Evolutionary conservation across 2,329 filamentous ascomycete genomes (phyloP).

Genomic region (Didymellaceae sp.): DNA sequence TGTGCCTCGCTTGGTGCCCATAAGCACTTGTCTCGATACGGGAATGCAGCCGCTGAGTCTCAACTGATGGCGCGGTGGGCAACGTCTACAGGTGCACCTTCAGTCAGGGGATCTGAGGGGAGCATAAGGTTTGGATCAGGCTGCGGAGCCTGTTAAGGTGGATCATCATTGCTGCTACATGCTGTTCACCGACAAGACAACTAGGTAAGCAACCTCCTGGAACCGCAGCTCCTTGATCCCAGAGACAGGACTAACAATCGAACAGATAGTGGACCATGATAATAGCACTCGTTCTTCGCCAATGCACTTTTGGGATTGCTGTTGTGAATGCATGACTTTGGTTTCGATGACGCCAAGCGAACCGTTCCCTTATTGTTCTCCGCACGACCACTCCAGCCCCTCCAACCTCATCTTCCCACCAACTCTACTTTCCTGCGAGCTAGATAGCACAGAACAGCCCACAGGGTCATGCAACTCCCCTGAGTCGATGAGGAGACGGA

Average conservation of each 20-base stretch:
- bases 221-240: background rate
- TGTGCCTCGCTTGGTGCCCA: background rate
- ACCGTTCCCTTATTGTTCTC: background rate
- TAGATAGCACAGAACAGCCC: background rate
- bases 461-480: background rate
- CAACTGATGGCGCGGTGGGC: background rate
- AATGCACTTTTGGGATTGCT: background rate
- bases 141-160: too few relatives aligned
- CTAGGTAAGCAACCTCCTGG: constrained; percentile 1
- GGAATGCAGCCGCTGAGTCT: background rate
- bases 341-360: constrained; percentile 9
- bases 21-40: constrained; percentile 1
- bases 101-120: too few relatives aligned
- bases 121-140: too few relatives aligned
- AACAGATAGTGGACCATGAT: background rate
- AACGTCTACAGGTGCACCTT: too few relatives aligned
- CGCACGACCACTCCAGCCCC: constrained; percentile 1
- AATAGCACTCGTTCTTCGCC: background rate
- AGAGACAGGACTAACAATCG: background rate
- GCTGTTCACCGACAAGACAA: background rate
- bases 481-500: background rate
- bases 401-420: constrained; percentile 3
- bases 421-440: background rate
- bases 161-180: background rate
- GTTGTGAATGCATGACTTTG: background rate